Base-by-base conservation (phyloP, 2,329 filamentous ascomycete species). In the Sporothrix pallida region DNA sequence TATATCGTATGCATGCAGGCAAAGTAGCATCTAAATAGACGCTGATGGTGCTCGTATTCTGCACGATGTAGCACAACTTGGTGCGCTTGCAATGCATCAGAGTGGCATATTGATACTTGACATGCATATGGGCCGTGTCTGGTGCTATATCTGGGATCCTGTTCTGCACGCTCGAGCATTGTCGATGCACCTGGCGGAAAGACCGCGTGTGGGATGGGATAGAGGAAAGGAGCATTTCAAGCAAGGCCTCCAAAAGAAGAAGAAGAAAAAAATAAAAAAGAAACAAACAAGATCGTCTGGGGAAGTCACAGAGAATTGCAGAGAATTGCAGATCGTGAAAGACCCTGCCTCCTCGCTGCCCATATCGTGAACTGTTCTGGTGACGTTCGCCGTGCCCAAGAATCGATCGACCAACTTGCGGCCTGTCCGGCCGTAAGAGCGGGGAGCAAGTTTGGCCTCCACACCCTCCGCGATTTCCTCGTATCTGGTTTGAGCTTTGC, bases 101-200 rank as follows among this genome's bases (percentile, higher is more conserved):
- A 12, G 54, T 26, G 15, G 23, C 54, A 26, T 54, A 8, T 20
- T 37, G 31, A 54, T 7, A 2, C 6, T 23, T 58, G 31, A 37
- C 31, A 37, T 7, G 31, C 10, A 13, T 13, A 9, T 8, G 2
- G 42, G 62, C 20, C 20, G 62, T 20, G 42, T 67, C 42, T 67
- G 6, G 42, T 26, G 62, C 42, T 67, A 26, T 48, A 26, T 67
- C 42, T 26, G 42, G 42, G 42, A 48, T 15, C 20, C 15, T 12
- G 6, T 15, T 48, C n/a, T 65, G 37, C 60, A 65, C 60, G 60
- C 60, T 65, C 37, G 60, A 46, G n/a, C 60, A 15, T 46, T 15
- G 44, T 23, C 46, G n/a, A 23, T 15, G 56, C 13, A 37, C 26
- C 56, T 23, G 13, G 26, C 31, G 7, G 31, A 7, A 37, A 6